Evolutionary conservation across 2,329 filamentous ascomycete genomes (phyloP).

Genomic region (Sporothrix dimorphospora): DNA sequence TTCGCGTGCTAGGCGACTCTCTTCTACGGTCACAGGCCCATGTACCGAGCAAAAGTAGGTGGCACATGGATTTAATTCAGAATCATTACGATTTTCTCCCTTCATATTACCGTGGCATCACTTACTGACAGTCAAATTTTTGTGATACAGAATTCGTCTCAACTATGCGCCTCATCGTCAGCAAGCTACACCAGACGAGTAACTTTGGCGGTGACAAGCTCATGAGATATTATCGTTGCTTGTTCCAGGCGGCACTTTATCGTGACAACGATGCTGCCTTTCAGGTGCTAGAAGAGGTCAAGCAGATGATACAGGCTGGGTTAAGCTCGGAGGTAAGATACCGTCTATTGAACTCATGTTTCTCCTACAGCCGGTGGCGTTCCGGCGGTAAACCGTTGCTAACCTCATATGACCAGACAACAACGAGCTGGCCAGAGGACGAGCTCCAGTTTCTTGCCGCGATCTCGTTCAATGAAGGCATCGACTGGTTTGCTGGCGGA

Average conservation of each 20-base stretch:
- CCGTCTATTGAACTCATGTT: neutral
- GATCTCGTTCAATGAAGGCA: constrained; percentile 68
- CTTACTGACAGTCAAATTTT: neutral
- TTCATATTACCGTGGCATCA: neutral
- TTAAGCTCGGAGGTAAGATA: neutral
- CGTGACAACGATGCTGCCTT: constrained; percentile 60
- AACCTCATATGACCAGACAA: constrained; percentile 42
- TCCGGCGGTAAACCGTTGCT: too few species aligned
- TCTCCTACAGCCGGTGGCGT: too few species aligned
- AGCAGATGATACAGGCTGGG: constrained; percentile 52
- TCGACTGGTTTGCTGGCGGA: constrained; percentile 64
- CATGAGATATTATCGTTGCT: constrained; percentile 76
- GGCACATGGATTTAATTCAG: neutral
- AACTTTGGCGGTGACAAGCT: constrained; percentile 62
- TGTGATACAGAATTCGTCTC: constrained; percentile 50
- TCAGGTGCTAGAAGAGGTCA: constrained; percentile 66
- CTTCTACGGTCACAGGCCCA: constrained; percentile 57
- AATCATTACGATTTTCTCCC: too few species aligned
- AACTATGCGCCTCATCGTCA: constrained; percentile 68
- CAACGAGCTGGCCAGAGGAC: constrained; percentile 60
- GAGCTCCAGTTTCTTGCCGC: constrained; percentile 79
- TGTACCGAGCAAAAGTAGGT: constrained; percentile 27
- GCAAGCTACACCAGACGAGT: constrained; percentile 64
- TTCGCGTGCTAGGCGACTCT: constrained; percentile 68
- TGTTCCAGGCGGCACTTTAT: constrained; percentile 69